Conservation (phyloP, 441 rosid genomes). For the Gossypium trilobum region DNA sequence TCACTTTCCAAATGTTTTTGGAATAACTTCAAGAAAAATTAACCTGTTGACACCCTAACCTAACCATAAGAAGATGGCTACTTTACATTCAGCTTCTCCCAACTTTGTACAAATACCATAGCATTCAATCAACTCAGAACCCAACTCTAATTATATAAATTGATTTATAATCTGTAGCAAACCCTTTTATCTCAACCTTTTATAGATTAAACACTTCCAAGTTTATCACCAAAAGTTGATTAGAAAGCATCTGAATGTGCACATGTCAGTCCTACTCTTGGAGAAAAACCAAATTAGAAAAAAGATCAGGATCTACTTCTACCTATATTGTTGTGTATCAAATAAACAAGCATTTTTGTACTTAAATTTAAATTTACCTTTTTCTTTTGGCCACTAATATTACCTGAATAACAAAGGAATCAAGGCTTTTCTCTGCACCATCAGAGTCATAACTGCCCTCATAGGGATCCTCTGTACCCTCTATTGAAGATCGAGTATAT, state of each 20-base stretch:
- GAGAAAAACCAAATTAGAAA: background rate
- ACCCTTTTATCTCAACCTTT: background rate
- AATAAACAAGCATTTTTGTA: background rate
- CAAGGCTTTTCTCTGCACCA: constrained; percentile 90
- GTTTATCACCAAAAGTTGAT: background rate
- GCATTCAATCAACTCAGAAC: constrained; percentile 6
- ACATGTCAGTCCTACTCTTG: background rate
- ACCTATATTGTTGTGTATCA: background rate
- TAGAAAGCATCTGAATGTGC: background rate
- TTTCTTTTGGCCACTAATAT: background rate
- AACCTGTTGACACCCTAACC: background rate
- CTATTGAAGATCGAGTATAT: constrained; percentile 60
- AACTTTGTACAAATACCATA: background rate
- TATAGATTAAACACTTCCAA: background rate
- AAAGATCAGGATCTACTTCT: background rate
- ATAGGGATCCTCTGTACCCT: constrained; percentile 67
- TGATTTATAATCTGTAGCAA: background rate
- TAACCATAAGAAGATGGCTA: background rate
- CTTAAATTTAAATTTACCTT: background rate
- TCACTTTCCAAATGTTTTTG: background rate
- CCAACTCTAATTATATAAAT: background rate
- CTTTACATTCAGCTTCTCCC: background rate
- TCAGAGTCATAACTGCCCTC: constrained; percentile 90
- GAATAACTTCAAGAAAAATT: background rate
- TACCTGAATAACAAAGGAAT: constrained; percentile 89